Evolutionary conservation across 2,329 filamentous ascomycete genomes (phyloP).

Genomic region (Didymella keratinophila): DNA sequence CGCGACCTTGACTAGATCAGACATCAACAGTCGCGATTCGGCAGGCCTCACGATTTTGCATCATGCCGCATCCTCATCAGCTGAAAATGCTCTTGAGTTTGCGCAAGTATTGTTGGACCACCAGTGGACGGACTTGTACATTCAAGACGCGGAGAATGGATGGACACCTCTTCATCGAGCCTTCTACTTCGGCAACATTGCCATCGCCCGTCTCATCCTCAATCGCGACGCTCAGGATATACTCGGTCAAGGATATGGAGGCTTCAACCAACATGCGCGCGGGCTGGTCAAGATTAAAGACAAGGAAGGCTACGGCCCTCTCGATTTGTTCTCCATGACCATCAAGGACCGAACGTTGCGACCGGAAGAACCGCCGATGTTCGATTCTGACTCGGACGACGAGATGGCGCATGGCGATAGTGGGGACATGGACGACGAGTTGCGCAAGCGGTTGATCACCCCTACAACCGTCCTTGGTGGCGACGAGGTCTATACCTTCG

Average conservation of each 20-base stretch:
- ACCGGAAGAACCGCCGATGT: constrained; percentile 47
- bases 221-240: constrained; percentile 76
- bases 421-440: constrained; percentile 53
- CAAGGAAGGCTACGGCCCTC: constrained; percentile 90
- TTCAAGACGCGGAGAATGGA: constrained; percentile 87
- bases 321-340: constrained; percentile 89
- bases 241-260: constrained; percentile 66
- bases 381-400: constrained; percentile 62
- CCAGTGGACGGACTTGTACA: constrained; percentile 83
- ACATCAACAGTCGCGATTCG: constrained; percentile 86
- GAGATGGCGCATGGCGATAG: constrained; percentile 52
- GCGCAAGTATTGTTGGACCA: constrained; percentile 82
- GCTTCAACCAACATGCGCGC: constrained; percentile 68
- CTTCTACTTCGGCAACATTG: constrained; percentile 87
- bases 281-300: constrained; percentile 95
- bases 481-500: constrained; percentile 91
- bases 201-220: constrained; percentile 82
- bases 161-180: constrained; percentile 96
- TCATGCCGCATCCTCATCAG: constrained; percentile 79
- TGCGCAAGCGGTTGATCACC: constrained; percentile 36
- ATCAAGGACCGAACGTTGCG: constrained; percentile 77
- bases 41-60: constrained; percentile 84
- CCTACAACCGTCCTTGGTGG: constrained; percentile 61
- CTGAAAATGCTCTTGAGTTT: constrained; percentile 74
- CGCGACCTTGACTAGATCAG: constrained; percentile 62